Evolutionary conservation across 257 asterid species (phyloP).

Genomic region (Euphrasia confusa): DNA sequence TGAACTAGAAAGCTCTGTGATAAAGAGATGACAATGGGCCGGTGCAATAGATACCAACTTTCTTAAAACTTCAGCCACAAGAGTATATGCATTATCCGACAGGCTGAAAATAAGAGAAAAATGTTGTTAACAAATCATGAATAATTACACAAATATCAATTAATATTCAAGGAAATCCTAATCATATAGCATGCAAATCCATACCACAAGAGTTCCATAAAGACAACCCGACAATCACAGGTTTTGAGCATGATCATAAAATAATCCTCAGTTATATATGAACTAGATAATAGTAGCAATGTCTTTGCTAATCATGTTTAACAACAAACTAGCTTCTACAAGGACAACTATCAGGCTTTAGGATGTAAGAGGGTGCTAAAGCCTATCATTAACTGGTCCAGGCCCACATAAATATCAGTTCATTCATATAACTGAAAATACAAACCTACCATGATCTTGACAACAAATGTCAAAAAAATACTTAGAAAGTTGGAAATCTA

Average conservation of each 20-base stretch:
- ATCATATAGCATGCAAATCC: background rate
- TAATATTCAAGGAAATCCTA: conserved; percentile 1
- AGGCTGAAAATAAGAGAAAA: conserved; percentile 40
- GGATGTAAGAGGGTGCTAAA: background rate
- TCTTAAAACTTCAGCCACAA: conserved; percentile 76
- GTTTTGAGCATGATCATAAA: background rate
- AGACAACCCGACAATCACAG: background rate
- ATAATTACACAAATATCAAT: conserved; percentile 7
- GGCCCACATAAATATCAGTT: background rate
- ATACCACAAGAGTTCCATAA: background rate
- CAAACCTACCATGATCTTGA: conserved; percentile 4
- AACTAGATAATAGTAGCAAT: background rate
- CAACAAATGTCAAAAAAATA: background rate
- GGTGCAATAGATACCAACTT: conserved; percentile 86
- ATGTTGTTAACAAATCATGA: conserved; percentile 19
- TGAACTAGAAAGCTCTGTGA: conserved; percentile 76
- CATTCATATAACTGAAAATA: background rate
- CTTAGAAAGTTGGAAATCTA: background rate
- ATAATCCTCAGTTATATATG: background rate
- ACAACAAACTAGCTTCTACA: conserved; percentile 13
- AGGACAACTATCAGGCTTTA: background rate
- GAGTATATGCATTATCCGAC: conserved; percentile 87
- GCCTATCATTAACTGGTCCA: background rate
- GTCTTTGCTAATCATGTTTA: background rate
- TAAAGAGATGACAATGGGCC: conserved; percentile 69